Conservation (phyloP, 2,329 filamentous ascomycete genomes). For the Dactylonectria estremocensis region DNA sequence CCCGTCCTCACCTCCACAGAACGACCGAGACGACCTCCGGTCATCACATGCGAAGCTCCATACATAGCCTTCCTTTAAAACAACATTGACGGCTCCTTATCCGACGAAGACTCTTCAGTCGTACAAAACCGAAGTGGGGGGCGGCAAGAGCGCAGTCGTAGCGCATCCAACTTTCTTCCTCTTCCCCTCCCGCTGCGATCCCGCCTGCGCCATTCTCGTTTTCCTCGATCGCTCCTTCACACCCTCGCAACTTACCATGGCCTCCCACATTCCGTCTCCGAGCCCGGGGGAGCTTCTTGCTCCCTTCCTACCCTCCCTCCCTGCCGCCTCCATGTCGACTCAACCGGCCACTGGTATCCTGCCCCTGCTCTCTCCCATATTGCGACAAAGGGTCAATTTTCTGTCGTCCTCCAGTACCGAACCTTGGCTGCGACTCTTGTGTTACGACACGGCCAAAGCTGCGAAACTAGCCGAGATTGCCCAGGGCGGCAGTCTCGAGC, state of each 20-base stretch:
- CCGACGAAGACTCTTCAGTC: constrained; percentile 16
- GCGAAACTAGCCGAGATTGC: constrained; percentile 74
- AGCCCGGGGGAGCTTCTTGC: constrained; percentile 65
- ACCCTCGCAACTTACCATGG: constrained; percentile 43
- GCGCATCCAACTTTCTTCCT: constrained; percentile 10
- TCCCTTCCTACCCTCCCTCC: constrained; percentile 72
- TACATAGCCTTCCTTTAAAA: constrained; percentile 1
- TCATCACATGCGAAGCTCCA: constrained; percentile 38
- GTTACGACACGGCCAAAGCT: constrained; percentile 73
- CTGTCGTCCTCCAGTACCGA: constrained; percentile 73
- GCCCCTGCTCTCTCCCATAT: constrained; percentile 75
- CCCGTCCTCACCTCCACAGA: constrained; percentile 27
- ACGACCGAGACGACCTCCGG: constrained; percentile 30
- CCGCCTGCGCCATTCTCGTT: background rate
- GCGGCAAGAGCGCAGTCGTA: constrained; percentile 24
- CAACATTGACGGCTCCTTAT: constrained; percentile 15
- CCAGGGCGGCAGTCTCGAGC: constrained; percentile 76
- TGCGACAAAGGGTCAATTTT: constrained; percentile 76
- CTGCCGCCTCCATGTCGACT: constrained; percentile 71
- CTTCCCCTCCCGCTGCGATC: constrained; percentile 9
- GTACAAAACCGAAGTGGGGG: constrained; percentile 8
- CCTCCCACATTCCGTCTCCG: constrained; percentile 58
- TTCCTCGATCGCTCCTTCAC: background rate
- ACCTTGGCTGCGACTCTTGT: constrained; percentile 81
- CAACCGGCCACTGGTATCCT: constrained; percentile 70